Evolutionary conservation across 345 rosid genomes (phyloP).

Genomic region (Excoecaria cochinchinensis): DNA sequence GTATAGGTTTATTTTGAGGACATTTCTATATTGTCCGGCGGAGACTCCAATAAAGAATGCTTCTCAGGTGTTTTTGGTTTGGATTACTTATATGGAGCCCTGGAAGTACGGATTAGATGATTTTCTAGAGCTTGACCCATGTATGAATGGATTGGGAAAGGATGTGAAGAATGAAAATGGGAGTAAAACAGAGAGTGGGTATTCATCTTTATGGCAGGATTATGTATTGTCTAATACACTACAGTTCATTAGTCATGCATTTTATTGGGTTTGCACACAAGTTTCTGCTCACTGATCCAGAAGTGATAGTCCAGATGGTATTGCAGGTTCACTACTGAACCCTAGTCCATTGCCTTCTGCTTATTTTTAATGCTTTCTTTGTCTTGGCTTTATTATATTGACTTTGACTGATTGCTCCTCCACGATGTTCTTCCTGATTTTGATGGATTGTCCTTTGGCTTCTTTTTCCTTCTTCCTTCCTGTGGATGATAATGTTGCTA

Average conservation of each 20-base stretch:
- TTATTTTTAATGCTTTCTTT: too few species aligned
- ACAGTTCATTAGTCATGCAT: conserved; percentile 80
- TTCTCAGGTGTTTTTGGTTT: conserved; percentile 76
- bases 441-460: not conserved
- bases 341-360: too few species aligned
- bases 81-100: conserved; percentile 80
- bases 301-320: too few species aligned
- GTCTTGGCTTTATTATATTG: too few species aligned
- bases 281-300: too few species aligned
- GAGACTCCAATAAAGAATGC: conserved; percentile 74
- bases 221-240: conserved; percentile 82
- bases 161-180: conserved; percentile 40
- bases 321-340: too few species aligned
- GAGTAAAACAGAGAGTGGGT: conserved; percentile 35
- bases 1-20: conserved; percentile 74
- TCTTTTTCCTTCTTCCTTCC: not conserved
- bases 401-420: not conserved
- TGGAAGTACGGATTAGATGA: conserved; percentile 63
- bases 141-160: conserved; percentile 42
- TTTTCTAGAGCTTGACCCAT: conserved; percentile 58
- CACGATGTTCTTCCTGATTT: not conserved
- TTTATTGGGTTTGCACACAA: too few species aligned
- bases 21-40: conserved; percentile 74
- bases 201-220: conserved; percentile 63
- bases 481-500: not conserved